phyloP scores from a whole-genome alignment of 164 flowering plant species.

The Taxillus chinensis region DNA sequence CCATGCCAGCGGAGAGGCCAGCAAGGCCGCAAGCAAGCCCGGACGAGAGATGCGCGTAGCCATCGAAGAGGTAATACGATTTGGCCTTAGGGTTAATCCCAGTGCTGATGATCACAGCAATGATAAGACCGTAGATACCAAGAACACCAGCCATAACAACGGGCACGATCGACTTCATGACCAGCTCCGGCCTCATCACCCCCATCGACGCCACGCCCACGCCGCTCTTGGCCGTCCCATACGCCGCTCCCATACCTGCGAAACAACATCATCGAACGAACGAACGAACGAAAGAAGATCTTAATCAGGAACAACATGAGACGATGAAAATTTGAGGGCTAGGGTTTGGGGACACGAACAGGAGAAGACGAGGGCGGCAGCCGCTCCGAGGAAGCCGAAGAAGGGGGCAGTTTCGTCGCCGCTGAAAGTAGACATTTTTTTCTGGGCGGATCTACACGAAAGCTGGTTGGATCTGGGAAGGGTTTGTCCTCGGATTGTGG shows the following conservation, averaged over 20 bases:
- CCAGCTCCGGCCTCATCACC: slow-evolving; percentile 5
- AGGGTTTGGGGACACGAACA: neutral
- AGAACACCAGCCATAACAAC: slow-evolving; percentile 4
- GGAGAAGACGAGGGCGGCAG: slow-evolving; percentile 5
- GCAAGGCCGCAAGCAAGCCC: slow-evolving; percentile 4
- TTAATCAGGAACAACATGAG: neutral
- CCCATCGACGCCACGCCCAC: slow-evolving; percentile 7
- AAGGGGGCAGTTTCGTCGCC: slow-evolving; percentile 4
- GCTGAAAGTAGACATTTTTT: slow-evolving; percentile 1
- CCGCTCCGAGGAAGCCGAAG: slow-evolving; percentile 2
- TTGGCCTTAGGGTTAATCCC: slow-evolving; percentile 4
- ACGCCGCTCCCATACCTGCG: slow-evolving; percentile 4
- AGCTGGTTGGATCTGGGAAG: neutral
- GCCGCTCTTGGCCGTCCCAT: slow-evolving; percentile 3
- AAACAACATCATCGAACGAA: neutral
- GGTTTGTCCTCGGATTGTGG: no score
- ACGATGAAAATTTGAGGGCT: neutral
- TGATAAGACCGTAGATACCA: slow-evolving; percentile 2
- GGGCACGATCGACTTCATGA: slow-evolving; percentile 2
- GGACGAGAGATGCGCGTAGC: slow-evolving; percentile 1
- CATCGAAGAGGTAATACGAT: slow-evolving; percentile 1
- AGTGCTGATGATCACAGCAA: slow-evolving; percentile 4
- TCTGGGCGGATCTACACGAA: neutral
- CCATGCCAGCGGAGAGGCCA: slow-evolving; percentile 2
- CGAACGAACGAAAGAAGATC: neutral